Conservation (phyloP, 148 eudicot species). For the Dianthus caryophyllus region DNA sequence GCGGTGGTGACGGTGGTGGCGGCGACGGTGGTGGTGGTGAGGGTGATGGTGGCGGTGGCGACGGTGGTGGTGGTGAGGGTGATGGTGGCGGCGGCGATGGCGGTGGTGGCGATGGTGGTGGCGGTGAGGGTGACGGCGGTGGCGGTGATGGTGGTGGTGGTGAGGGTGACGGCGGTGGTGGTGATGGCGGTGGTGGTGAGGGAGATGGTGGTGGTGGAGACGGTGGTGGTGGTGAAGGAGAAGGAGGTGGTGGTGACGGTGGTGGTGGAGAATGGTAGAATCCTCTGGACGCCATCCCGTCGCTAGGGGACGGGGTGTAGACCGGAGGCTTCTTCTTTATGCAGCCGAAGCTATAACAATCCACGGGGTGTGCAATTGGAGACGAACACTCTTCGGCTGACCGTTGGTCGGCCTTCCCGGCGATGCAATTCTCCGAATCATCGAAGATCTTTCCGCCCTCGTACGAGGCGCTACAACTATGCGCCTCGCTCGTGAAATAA, state of each 20-base stretch:
- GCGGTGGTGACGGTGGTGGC: background rate
- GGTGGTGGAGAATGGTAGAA: constrained; percentile 2
- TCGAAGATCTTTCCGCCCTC: constrained; percentile 30
- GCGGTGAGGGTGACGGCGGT: background rate
- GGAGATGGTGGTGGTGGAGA: background rate
- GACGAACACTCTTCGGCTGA: constrained; percentile 50
- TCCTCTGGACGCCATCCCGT: constrained; percentile 1
- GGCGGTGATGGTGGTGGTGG: background rate
- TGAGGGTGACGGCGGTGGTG: background rate
- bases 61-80: background rate
- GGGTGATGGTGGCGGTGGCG: background rate
- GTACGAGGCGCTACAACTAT: constrained; percentile 36
- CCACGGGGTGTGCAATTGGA: constrained; percentile 43
- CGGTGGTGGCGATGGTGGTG: constrained; percentile 1
- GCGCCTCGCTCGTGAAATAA: constrained; percentile 63
- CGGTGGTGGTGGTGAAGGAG: no score
- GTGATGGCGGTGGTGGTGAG: background rate
- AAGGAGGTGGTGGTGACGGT: background rate
- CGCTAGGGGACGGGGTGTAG: constrained; percentile 4
- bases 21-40: background rate
- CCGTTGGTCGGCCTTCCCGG: constrained; percentile 41
- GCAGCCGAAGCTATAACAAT: constrained; percentile 48
- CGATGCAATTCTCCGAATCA: constrained; percentile 56
- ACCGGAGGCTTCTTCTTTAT: constrained; percentile 6
- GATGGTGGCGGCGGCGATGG: background rate